Evolutionary conservation across 805 yeast species (phyloP).

Genomic region (Yarrowia osloensis): DNA sequence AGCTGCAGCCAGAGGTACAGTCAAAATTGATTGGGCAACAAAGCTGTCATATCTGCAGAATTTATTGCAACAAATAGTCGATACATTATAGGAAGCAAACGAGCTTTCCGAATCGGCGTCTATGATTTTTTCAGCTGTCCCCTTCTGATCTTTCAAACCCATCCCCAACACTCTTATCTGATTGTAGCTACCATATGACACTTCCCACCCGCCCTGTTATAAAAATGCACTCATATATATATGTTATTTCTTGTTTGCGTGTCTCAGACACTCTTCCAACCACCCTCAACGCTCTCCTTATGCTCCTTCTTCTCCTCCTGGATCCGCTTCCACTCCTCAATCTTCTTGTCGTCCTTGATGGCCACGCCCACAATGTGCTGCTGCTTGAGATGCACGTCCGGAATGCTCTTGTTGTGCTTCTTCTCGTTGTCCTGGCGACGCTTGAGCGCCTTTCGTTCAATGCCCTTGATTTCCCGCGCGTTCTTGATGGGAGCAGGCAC

Average conservation of each 20-base stretch:
- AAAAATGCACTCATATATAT: conserved; percentile 14
- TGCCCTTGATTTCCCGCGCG: conserved; percentile 81
- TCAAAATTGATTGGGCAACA: no score
- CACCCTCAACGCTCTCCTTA: conserved; percentile 5
- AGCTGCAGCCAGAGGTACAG: no score
- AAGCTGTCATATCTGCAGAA: no score
- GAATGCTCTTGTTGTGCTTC: conserved; percentile 61
- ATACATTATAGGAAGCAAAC: no score
- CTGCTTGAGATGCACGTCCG: conserved; percentile 65
- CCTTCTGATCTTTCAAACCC: no score
- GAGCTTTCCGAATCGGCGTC: no score
- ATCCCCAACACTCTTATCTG: no score
- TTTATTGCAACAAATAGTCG: no score
- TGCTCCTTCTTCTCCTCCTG: conserved; percentile 23
- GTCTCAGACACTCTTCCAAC: background rate
- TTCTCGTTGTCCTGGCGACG: conserved; percentile 82
- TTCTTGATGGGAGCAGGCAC: conserved; percentile 84
- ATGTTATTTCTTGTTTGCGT: background rate
- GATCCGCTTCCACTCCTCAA: conserved; percentile 20
- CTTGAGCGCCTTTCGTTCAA: conserved; percentile 71
- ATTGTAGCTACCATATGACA: no score
- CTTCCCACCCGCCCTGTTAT: no score
- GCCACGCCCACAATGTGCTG: conserved; percentile 86
- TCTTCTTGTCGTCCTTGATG: conserved; percentile 39
- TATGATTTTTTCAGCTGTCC: no score